Conservation (phyloP, 495 filamentous ascomycete species). For the Podospora australis region DNA sequence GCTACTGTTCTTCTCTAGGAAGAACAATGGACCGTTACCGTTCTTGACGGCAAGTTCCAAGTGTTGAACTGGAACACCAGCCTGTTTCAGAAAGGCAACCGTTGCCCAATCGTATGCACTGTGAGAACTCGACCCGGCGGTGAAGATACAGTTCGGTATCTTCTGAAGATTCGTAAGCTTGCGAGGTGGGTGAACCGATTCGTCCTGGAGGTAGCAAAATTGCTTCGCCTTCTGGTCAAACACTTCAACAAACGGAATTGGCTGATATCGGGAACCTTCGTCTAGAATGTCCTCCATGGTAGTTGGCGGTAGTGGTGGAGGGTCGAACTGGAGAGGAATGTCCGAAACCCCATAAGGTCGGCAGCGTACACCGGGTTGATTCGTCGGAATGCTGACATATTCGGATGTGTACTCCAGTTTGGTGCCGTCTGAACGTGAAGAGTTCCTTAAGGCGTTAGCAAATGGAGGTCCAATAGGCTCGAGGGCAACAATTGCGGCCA, state of each 20-base stretch:
- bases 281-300: neutral
- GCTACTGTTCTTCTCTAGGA: constrained; percentile 55
- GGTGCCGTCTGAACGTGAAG: too few relatives aligned
- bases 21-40: constrained; percentile 56
- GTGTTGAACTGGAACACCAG: constrained; percentile 42
- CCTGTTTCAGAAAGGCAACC: constrained; percentile 48
- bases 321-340: constrained; percentile 1
- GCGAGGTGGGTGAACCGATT: constrained; percentile 12
- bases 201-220: constrained; percentile 33
- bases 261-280: neutral
- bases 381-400: neutral
- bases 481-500: constrained; percentile 43
- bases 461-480: constrained; percentile 53
- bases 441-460: neutral
- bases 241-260: neutral
- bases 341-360: neutral
- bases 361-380: neutral
- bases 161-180: constrained; percentile 43
- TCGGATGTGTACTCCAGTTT: neutral
- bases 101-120: constrained; percentile 52
- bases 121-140: constrained; percentile 50
- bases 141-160: constrained; percentile 43
- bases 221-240: constrained; percentile 15
- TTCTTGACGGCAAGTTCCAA: constrained; percentile 42
- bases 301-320: neutral